These are phyloP conservation scores for Benincasa hispida DNA, from an alignment of 306 rosid genomes.

Conservation along the genomic window DNA sequence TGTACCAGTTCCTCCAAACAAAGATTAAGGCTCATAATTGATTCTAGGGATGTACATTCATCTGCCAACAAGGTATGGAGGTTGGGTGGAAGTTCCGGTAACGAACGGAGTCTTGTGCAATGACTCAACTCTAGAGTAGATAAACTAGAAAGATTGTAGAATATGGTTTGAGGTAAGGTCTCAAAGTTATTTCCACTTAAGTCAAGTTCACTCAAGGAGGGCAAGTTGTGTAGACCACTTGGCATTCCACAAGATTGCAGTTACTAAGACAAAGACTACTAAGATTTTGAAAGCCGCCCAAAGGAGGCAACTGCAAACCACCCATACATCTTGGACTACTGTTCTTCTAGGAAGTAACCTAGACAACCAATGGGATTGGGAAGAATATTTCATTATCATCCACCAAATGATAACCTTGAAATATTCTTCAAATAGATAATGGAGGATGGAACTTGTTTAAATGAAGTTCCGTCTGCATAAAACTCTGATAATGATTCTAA, in stretches of 20 bases:
- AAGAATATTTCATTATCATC: neutral
- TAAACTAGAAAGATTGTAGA: neutral
- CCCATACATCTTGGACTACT: neutral
- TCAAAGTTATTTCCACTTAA: neutral
- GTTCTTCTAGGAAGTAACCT: neutral
- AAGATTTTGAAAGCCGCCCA: neutral
- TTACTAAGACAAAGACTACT: neutral
- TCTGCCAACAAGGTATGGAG: neutral
- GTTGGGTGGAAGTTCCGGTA: neutral
- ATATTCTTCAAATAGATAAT: neutral
- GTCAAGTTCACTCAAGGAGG: neutral
- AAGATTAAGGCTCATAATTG: neutral
- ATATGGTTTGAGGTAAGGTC: neutral
- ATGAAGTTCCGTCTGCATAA: neutral
- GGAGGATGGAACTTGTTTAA: neutral
- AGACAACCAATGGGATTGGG: neutral
- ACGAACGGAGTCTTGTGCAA: neutral
- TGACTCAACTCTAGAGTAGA: neutral
- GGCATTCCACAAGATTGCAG: neutral
- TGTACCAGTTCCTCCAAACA: neutral
- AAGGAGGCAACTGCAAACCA: neutral
- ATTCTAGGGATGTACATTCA: neutral
- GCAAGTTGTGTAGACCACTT: neutral
- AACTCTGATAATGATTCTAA: neutral
- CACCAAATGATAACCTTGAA: neutral